Evolutionary conservation across 345 rosid species (phyloP).

Genomic region (Odontarrhena argentea): DNA sequence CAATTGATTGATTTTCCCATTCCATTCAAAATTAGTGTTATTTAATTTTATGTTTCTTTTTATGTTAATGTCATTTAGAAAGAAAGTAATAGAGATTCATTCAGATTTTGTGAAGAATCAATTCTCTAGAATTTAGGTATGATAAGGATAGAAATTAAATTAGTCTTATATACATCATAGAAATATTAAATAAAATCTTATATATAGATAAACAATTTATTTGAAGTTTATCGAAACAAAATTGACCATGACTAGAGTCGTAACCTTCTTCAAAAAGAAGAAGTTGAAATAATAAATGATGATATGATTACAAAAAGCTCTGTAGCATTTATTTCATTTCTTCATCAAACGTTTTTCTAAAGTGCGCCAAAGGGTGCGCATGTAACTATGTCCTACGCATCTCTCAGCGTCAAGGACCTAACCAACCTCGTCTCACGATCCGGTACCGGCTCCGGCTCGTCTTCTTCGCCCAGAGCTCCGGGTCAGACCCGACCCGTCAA

Average conservation of each 20-base stretch:
- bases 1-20: too few relatives aligned
- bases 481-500: conserved; percentile 64
- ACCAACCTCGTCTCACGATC: conserved; percentile 37
- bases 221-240: background rate
- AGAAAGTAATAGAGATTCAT: too few relatives aligned
- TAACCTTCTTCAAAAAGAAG: too few relatives aligned
- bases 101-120: too few relatives aligned
- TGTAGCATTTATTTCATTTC: conserved; percentile 4
- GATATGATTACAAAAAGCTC: background rate
- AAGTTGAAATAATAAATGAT: background rate
- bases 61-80: too few relatives aligned
- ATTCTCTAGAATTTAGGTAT: too few relatives aligned
- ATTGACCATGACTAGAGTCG: background rate
- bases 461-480: conserved; percentile 28
- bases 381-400: conserved; percentile 41
- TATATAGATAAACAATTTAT: background rate
- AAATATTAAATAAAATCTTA: too few relatives aligned
- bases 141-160: too few relatives aligned
- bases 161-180: too few relatives aligned
- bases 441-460: conserved; percentile 38
- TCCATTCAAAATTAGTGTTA: too few relatives aligned
- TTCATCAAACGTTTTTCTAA: conserved; percentile 14
- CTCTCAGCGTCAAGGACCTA: conserved; percentile 45
- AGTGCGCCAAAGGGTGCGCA: conserved; percentile 27
- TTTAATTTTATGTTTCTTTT: too few relatives aligned